A percentile compares a stretch with the other conserved stretches of the same genome.
These are phyloP conservation scores for Leptographium wingfieldii DNA, from an alignment of 2,329 filamentous ascomycete genomes.

Conservation along the genomic window DNA sequence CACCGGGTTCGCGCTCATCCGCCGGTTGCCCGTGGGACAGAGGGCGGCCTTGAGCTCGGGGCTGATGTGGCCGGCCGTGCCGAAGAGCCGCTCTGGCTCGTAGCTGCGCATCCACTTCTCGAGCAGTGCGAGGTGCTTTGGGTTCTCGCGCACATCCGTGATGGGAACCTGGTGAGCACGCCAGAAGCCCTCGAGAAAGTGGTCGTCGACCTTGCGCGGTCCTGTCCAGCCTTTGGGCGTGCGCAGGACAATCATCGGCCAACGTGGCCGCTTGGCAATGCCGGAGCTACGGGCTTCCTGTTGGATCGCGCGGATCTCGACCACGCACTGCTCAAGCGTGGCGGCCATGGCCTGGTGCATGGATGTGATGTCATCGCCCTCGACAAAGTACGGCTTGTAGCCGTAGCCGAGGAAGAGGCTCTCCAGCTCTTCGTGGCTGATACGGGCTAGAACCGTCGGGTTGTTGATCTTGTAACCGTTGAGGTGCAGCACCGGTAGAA, in stretches of 20 bases:
- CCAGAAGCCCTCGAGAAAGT: conserved; percentile 67
- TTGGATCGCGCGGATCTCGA: conserved; percentile 56
- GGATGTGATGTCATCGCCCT: conserved; percentile 57
- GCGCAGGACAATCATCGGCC: conserved; percentile 70
- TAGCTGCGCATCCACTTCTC: conserved; percentile 71
- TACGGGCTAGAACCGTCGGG: conserved; percentile 59
- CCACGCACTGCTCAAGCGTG: conserved; percentile 59
- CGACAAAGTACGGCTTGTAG: conserved; percentile 70
- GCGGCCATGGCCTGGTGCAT: conserved; percentile 78
- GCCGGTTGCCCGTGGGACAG: conserved; percentile 49
- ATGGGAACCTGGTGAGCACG: conserved; percentile 68
- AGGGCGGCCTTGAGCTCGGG: conserved; percentile 49
- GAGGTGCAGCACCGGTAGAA: conserved; percentile 64
- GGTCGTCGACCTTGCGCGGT: conserved; percentile 56
- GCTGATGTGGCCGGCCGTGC: conserved; percentile 48
- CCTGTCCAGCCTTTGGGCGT: conserved; percentile 73
- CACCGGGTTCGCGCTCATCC: conserved; percentile 69
- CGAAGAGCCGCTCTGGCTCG: conserved; percentile 59
- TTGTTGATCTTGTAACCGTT: conserved; percentile 85
- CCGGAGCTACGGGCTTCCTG: conserved; percentile 59
- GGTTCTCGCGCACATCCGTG: conserved; percentile 53
- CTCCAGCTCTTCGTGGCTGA: conserved; percentile 60
- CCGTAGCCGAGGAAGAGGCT: conserved; percentile 61
- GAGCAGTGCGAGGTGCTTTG: conserved; percentile 51
- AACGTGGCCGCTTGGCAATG: conserved; percentile 56